Evolutionary conservation across 805 yeast genomes (phyloP).

Genomic region (Cyberlindnera bimundalis): DNA sequence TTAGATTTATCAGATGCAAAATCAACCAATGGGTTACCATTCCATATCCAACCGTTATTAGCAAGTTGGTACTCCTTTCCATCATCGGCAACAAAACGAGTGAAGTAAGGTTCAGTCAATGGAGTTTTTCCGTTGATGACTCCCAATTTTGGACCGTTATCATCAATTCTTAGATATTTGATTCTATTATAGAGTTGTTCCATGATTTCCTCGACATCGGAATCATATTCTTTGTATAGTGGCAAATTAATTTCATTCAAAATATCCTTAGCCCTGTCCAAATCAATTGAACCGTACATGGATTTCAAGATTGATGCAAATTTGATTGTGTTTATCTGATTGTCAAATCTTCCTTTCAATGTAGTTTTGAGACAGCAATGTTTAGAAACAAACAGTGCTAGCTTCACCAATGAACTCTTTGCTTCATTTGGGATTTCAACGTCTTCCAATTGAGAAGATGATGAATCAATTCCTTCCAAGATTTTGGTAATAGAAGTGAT

Average conservation of each 20-base stretch:
- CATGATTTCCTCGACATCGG: conserved; percentile 61
- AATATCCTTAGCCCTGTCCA: conserved; percentile 43
- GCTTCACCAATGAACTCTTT: conserved; percentile 34
- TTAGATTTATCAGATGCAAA: conserved; percentile 80
- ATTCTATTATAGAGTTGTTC: conserved; percentile 74
- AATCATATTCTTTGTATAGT: conserved; percentile 70
- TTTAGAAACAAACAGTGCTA: conserved; percentile 48
- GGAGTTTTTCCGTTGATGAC: conserved; percentile 55
- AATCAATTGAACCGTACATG: conserved; percentile 26
- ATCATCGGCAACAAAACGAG: conserved; percentile 50
- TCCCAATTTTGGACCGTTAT: conserved; percentile 79
- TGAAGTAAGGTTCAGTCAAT: conserved; percentile 83
- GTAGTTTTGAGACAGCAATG: conserved; percentile 33
- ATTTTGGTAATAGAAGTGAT: conserved; percentile 39
- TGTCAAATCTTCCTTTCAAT: conserved; percentile 48
- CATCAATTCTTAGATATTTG: conserved; percentile 71
- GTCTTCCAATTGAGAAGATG: conserved; percentile 16
- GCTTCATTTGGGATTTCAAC: conserved; percentile 46
- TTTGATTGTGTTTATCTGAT: conserved; percentile 46
- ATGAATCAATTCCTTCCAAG: conserved; percentile 29
- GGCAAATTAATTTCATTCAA: conserved; percentile 77
- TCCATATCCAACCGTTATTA: conserved; percentile 99
- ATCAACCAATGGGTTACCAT: conserved; percentile 88
- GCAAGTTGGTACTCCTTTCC: conserved; percentile 74
- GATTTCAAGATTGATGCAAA: conserved; percentile 51